phyloP scores from a whole-genome alignment of 2,329 filamentous ascomycete genomes.

The Clarireedia paspali region DNA sequence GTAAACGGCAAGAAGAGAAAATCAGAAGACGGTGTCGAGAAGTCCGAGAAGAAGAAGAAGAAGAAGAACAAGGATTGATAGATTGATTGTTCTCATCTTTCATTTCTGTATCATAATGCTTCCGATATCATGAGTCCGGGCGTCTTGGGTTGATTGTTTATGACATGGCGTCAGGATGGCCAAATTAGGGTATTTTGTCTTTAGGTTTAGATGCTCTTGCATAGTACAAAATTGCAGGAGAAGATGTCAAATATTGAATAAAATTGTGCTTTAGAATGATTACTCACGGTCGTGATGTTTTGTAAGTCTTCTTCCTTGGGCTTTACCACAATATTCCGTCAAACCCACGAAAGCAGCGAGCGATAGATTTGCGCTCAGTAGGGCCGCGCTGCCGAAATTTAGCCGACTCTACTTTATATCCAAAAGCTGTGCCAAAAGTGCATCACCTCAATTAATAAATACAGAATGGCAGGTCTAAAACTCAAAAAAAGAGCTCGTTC shows the following conservation, averaged over 20 bases:
- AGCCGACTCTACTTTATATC: neutral
- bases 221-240: conserved; percentile 6
- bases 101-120: conserved; percentile 15
- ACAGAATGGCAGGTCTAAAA: conserved; percentile 9
- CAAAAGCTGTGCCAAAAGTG: neutral
- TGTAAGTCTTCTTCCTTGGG: neutral
- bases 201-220: conserved; percentile 9
- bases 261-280: neutral
- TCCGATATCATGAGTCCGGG: conserved; percentile 10
- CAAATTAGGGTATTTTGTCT: conserved; percentile 9
- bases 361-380: neutral
- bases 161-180: conserved; percentile 8
- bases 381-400: neutral
- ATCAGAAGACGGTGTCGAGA: conserved; percentile 50
- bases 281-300: too few species aligned
- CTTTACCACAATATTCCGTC: too few species aligned
- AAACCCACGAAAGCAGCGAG: neutral
- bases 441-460: neutral
- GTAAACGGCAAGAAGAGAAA: conserved; percentile 61
- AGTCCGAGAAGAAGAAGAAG: conserved; percentile 51
- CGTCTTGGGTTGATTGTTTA: conserved; percentile 10
- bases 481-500: conserved; percentile 7
- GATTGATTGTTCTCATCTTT: conserved; percentile 7
- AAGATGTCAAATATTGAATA: conserved; percentile 1
- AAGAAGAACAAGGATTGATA: conserved; percentile 35